phyloP scores from a whole-genome alignment of 805 yeast species.

The Torulaspora microellipsoides region DNA sequence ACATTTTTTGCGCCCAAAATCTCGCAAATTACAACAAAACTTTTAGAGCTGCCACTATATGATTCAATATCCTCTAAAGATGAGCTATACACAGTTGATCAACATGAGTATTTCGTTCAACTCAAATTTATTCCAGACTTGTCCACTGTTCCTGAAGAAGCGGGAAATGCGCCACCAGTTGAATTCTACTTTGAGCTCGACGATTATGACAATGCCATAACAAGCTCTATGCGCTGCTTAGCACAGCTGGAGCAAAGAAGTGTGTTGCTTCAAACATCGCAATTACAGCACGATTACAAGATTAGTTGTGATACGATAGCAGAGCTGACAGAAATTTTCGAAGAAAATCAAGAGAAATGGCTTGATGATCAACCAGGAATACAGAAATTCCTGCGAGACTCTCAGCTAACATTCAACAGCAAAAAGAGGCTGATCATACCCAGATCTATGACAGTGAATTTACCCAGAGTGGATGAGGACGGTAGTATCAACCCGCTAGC shows the following conservation, averaged over 20 bases:
- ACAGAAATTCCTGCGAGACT: conserved; percentile 34
- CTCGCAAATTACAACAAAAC: conserved; percentile 20
- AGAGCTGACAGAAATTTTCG: conserved; percentile 16
- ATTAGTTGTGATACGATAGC: conserved; percentile 18
- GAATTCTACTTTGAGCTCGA: conserved; percentile 33
- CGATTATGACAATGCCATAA: conserved; percentile 24
- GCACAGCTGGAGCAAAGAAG: conserved; percentile 19
- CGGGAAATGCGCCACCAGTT: conserved; percentile 19
- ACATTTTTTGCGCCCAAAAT: conserved; percentile 25
- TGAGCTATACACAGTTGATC: conserved; percentile 22
- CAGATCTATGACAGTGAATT: conserved; percentile 10
- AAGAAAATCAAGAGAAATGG: conserved; percentile 31
- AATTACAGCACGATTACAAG: conserved; percentile 25
- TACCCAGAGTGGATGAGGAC: conserved; percentile 7
- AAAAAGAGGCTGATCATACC: conserved; percentile 15
- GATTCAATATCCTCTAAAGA: conserved; percentile 11
- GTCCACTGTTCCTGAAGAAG: conserved; percentile 4
- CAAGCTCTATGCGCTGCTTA: conserved; percentile 22
- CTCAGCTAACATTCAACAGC: conserved; percentile 16
- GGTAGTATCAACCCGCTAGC: conserved; percentile 2
- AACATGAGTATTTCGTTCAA: conserved; percentile 31
- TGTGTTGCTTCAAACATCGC: conserved; percentile 25
- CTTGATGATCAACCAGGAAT: conserved; percentile 42
- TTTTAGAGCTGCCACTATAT: conserved; percentile 22
- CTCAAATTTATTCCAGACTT: conserved; percentile 24